Base-by-base conservation (phyloP, 495 filamentous ascomycete species). In the Cercophora samala region DNA sequence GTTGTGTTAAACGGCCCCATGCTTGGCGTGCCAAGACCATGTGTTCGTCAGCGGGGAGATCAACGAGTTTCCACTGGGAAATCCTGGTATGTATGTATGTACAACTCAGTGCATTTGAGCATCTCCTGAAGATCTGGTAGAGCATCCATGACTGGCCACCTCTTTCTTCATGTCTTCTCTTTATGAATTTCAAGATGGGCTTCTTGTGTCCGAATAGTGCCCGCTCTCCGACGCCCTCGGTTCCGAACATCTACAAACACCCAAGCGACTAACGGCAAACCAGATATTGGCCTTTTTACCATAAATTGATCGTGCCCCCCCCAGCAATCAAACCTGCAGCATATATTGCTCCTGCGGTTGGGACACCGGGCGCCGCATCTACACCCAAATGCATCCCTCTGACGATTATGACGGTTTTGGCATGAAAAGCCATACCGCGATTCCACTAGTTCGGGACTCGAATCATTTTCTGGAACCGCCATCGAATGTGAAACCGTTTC, bases 211-310 rank as follows among this genome's bases (percentile, higher is more conserved):
- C 53, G 53, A 56, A 56, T 19, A 21, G 15, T 18, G 5, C 53
- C 19, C 22, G 53, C 53, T 56, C 53, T 18, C 22, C 53, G 53
- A 56, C 5, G n/a, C 2, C 53, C 53, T 56, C 53, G 53, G 53
- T 56, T 56, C 53, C 53, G 53, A 56, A 56, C 18, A 8, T 56
- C 53, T 21, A 54, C 19, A 60, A 60, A 60, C 58, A 25, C 25
- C 58, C 58, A 60, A 60, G 58, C 58, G 58, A 60, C 58, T 24
- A n/a, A 60, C 58, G 25, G 24, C 58, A 60, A 15, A 60, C 24
- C 58, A 13, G 15, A 32, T 2, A 62, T 21, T n/a, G 32, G 60
- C 17, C 29, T 62, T 62, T 29, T 46, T 42, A 25, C 60, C 60
- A 29, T 25, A 62, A 37, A 62, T 62, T 62, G 29, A 46, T 18